A percentile compares a stretch with the other conserved stretches of the same genome.
phyloP scores from a whole-genome alignment of 1,284 basidiomycete genomes.

The Coriolopsis trogii region DNA sequence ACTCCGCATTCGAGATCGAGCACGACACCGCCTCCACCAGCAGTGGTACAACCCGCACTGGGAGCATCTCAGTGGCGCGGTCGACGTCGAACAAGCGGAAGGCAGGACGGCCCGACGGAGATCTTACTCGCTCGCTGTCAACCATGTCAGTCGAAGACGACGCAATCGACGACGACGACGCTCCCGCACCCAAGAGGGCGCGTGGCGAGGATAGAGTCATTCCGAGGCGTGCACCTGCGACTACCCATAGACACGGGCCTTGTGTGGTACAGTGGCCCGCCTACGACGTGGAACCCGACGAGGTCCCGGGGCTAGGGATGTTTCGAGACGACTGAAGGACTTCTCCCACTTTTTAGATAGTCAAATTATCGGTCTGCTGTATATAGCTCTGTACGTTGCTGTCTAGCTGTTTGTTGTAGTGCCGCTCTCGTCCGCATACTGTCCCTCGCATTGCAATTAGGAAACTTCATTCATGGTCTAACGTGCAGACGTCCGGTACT shows the following conservation, averaged over 20 bases:
- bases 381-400: neutral
- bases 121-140: neutral
- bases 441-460: too few species aligned
- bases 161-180: neutral
- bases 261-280: neutral
- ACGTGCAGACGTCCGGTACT: too few species aligned
- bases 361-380: too few species aligned
- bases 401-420: neutral
- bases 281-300: neutral
- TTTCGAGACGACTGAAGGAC: too few species aligned
- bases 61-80: too few species aligned
- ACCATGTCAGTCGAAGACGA: neutral
- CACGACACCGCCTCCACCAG: too few species aligned
- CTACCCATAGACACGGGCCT: neutral
- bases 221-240: neutral
- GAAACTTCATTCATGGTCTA: too few species aligned
- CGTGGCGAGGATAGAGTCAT: neutral
- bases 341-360: too few species aligned
- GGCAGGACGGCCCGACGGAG: neutral
- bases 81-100: neutral
- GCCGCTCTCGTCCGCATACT: too few species aligned
- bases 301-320: conserved; percentile 2
- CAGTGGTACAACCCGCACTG: too few species aligned
- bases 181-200: neutral
- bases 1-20: too few species aligned